These are phyloP conservation scores for Haberlea rhodopensis DNA, from an alignment of 257 asterid species.

Conservation along the genomic window DNA sequence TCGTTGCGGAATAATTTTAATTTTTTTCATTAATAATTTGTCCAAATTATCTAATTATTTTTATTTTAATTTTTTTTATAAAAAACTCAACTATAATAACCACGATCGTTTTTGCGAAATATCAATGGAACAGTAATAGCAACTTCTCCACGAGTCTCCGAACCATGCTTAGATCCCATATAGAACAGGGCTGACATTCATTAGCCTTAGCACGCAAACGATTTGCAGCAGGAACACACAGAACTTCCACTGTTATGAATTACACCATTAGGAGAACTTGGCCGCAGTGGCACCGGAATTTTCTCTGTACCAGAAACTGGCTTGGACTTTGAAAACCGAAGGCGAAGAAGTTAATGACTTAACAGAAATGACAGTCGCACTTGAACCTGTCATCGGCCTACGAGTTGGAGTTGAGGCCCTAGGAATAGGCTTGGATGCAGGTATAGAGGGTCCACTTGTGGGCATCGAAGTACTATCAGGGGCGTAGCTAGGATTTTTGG, in stretches of 20 bases:
- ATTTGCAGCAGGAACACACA: neutral
- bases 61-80: too few species aligned
- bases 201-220: neutral
- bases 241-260: conserved; percentile 1
- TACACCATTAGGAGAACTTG: conserved; percentile 39
- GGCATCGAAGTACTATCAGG: conserved; percentile 58
- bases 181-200: neutral
- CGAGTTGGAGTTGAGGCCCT: conserved; percentile 53
- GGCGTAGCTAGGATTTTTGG: too few species aligned
- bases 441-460: conserved; percentile 32
- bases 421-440: conserved; percentile 41
- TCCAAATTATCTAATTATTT: too few species aligned
- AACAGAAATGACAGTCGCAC: conserved; percentile 27
- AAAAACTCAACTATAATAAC: too few species aligned
- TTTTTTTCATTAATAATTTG: too few species aligned
- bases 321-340: conserved; percentile 32
- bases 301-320: conserved; percentile 26
- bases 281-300: conserved; percentile 34
- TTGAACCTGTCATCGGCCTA: conserved; percentile 32
- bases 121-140: too few species aligned
- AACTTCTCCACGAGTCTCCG: too few species aligned
- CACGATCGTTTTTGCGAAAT: too few species aligned
- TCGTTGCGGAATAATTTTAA: too few species aligned
- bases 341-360: conserved; percentile 30
- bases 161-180: neutral